Evolutionary conservation across 192 early-diverging fungal species (phyloP), one percentile per base, ranked within the genome.

Genomic region (Chytriomyces hyalinus): DNA sequence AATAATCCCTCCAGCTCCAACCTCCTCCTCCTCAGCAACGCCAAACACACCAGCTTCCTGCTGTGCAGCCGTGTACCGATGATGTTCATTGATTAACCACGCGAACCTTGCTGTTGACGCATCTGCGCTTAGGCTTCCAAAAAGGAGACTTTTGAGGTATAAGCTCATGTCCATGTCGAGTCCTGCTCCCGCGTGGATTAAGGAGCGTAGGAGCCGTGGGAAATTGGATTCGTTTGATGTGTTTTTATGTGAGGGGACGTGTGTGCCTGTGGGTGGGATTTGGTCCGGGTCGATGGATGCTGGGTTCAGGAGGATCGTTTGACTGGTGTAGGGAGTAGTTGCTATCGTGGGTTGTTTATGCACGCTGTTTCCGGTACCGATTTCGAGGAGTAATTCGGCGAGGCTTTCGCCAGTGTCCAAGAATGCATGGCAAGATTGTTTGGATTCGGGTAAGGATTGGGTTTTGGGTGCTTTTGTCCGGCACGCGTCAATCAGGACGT

Each of bases 61-160:
- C 6, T 1, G 53, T 20, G 53, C n/a, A 3, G 11, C n/a, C 13
- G 48, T 11, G 24, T 6, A 8, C 17, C 68, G 68, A 48, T 70
- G 68, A 15, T 20, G 45, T 43, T 70, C 68, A 51, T 70, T 70
- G 20, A 70, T 36, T 20, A 70, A 7, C 68, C 68, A 70, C 10
- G 50, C 46, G 20, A 70, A 13, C 22, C 11, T 13, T 49, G 68
- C 26, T 3, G 22, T 22, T n/a, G n/a, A 11, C 0, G 53, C 49
- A 4, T 26, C 36, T 10, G 11, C 49, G 50, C 49, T 49, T 6
- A 20, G 22, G 47, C 8, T 51, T 7, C 49, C 68, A 53, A 70
- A 70, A 4, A 70, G 49, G 3, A 51, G 46, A 15, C 49, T 51
- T 51, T 70, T 70, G 8, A 70, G 26, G 50, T 70, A 70, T 26